Percentiles rank a stretch among this genome's conserved stretches.
These are phyloP conservation scores for Debaryomyces singareniensis DNA, from an alignment of 1,139 yeast species.

Conservation along the genomic window DNA sequence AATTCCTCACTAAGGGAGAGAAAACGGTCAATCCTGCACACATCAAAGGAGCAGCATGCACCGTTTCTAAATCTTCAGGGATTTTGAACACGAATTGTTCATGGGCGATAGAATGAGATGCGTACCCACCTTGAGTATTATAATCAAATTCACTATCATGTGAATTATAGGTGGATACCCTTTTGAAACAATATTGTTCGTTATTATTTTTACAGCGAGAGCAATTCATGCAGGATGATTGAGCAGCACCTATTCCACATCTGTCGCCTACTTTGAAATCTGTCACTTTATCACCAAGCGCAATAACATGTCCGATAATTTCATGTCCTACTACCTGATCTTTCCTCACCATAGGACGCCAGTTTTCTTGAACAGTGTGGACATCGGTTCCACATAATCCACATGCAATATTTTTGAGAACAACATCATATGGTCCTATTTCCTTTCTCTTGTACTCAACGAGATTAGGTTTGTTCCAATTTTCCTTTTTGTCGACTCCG, in stretches of 20 bases:
- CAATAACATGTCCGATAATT: conserved; percentile 48
- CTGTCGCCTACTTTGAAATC: conserved; percentile 48
- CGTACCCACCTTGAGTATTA: conserved; percentile 55
- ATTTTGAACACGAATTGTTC: conserved; percentile 49
- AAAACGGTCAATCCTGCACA: conserved; percentile 65
- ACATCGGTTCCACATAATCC: conserved; percentile 62
- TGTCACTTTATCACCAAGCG: conserved; percentile 43
- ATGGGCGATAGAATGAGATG: conserved; percentile 50
- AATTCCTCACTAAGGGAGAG: conserved; percentile 43
- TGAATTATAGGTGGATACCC: conserved; percentile 40
- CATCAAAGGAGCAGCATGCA: conserved; percentile 55
- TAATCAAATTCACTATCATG: conserved; percentile 22
- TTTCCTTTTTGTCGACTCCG: conserved; percentile 26
- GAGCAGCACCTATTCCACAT: conserved; percentile 58
- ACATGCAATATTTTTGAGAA: conserved; percentile 41
- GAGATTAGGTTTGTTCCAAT: conserved; percentile 39
- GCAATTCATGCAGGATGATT: conserved; percentile 45
- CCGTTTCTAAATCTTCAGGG: conserved; percentile 45
- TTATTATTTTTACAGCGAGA: conserved; percentile 36
- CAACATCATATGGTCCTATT: conserved; percentile 35
- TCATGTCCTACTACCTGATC: conserved; percentile 41
- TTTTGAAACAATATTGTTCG: conserved; percentile 46
- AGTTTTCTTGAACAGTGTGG: conserved; percentile 42
- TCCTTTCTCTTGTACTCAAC: conserved; percentile 35
- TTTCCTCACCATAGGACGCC: conserved; percentile 19